Base-by-base conservation (phyloP, 1,284 basidiomycete species). In the Papiliotrema nemorosa region DNA sequence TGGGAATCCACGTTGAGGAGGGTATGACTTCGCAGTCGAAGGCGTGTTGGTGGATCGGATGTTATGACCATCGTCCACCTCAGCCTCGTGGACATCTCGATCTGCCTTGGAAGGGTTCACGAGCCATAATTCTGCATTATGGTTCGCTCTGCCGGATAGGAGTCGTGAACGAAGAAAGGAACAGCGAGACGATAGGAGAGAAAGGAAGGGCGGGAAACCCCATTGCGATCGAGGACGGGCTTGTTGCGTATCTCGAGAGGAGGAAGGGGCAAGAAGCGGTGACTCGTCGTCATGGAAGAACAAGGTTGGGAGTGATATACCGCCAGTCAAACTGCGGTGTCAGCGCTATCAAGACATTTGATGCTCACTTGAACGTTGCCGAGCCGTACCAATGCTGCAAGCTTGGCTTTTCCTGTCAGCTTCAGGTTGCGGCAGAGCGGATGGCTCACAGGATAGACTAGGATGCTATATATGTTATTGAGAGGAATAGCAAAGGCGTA, bases 231-330 rank as follows among this genome's bases (percentile, higher is more conserved):
- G 71, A 24, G 67, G 63, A 4, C 49, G 55, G 39, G 54, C 59
- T 22, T 72, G 22, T 80, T 81, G 72, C 85, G 82, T 7, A 39
- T 22, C 50, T 36, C 3, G 64, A 52, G 2, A 54, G 49, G n/a
- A 40, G 37, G 9, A 51, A 57, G n/a, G n/a, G 10, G 62, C 60
- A 26, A 66, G 56, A 2, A 64, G 59, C 6, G 59, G 82, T 0
- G 90, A 91, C 70, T 96, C 92, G 59, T 97, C 93, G 66, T 97
- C 94, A 69, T 97, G 94, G 71, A 97, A 97, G 73, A 91, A 84
- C 3, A 98, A 80, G 0, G 88, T 91, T 0, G 91, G 90, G 0
- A 97, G 80, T 0, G 90, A 91, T 35, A 90, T 82, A 13, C 92
- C 91, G 56, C 87, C 93, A 48, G 86, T 86, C 35, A 97, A 82